Evolutionary conservation across 441 rosid genomes (phyloP).

Genomic region (Corymbia citriodora): DNA sequence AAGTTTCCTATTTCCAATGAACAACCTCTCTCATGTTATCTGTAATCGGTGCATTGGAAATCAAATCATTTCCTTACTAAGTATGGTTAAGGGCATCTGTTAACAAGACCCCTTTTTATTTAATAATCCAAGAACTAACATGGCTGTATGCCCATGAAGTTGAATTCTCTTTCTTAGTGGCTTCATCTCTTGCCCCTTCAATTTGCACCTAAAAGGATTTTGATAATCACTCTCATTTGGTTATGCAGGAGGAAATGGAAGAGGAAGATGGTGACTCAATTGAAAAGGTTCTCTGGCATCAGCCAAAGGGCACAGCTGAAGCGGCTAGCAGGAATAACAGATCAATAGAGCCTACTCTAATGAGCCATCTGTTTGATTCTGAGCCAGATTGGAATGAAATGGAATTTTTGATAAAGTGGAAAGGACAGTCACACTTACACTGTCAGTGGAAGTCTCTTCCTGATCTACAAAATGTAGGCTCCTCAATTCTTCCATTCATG

Average conservation of each 20-base stretch:
- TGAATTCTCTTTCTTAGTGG: background rate
- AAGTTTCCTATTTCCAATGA: background rate
- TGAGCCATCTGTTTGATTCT: slow-evolving; percentile 71
- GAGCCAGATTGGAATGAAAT: slow-evolving; percentile 86
- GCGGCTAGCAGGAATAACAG: slow-evolving; percentile 53
- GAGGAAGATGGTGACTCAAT: slow-evolving; percentile 95
- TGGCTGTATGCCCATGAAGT: background rate
- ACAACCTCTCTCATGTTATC: background rate
- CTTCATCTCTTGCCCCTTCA: background rate
- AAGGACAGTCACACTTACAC: slow-evolving; percentile 98
- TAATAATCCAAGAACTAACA: background rate
- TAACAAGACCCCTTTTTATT: background rate
- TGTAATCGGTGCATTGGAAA: background rate
- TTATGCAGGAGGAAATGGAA: slow-evolving; percentile 77
- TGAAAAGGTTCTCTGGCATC: slow-evolving; percentile 99
- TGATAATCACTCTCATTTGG: background rate
- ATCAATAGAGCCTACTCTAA: slow-evolving; percentile 66
- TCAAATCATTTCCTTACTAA: background rate
- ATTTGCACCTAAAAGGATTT: background rate
- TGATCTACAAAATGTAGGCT: slow-evolving; percentile 83
- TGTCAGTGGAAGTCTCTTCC: slow-evolving; percentile 93
- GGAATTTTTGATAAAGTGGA: slow-evolving; percentile 98
- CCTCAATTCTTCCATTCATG: background rate
- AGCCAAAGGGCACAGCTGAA: slow-evolving; percentile 82
- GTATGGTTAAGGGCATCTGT: background rate